These are phyloP conservation scores for Patellifolia procumbens DNA, from an alignment of 179 eudicot species.

Conservation along the genomic window DNA sequence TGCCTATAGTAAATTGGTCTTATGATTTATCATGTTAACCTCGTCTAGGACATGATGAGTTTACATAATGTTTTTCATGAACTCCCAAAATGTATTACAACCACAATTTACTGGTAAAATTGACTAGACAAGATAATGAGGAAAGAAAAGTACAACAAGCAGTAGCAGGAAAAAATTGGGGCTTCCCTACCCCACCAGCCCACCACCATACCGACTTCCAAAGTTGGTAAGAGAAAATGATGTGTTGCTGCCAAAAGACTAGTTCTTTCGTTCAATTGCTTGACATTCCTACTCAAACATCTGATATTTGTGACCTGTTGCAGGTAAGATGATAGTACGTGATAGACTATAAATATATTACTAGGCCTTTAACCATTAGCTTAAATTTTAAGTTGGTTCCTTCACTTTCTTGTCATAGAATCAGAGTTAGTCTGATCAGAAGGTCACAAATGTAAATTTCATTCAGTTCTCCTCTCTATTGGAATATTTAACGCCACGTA, in stretches of 20 bases:
- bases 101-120: background rate
- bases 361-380: too few species aligned
- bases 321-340: conserved; percentile 13
- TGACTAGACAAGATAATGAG: background rate
- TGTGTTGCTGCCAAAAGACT: background rate
- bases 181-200: background rate
- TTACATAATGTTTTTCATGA: background rate
- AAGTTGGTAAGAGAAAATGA: conserved; percentile 15
- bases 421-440: too few species aligned
- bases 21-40: background rate
- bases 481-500: too few species aligned
- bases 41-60: too few species aligned
- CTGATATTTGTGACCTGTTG: background rate
- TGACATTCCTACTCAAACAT: background rate
- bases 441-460: too few species aligned
- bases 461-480: too few species aligned
- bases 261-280: conserved; percentile 5
- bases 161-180: conserved; percentile 1
- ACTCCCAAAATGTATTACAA: background rate
- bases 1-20: background rate
- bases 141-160: background rate
- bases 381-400: too few species aligned
- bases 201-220: background rate
- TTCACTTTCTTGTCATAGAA: too few species aligned
- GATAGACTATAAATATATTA: too few species aligned